Conservation (phyloP, 2,329 filamentous ascomycete genomes). For the Fusarium drepaniforme region DNA sequence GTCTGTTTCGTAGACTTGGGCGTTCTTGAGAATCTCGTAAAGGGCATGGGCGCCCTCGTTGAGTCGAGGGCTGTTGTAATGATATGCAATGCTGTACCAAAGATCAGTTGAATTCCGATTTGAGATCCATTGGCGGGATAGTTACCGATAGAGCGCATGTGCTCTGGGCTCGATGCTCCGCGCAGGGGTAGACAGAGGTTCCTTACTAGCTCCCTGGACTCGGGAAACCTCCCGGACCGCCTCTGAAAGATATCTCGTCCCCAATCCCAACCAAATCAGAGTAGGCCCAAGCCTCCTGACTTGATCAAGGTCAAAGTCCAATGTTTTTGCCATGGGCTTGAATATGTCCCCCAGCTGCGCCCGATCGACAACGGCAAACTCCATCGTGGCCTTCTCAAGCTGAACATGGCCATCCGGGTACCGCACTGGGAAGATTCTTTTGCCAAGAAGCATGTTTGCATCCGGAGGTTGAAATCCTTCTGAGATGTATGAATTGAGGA, state of each 20-base stretch:
- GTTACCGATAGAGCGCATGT: not conserved
- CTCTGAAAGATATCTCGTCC: not conserved
- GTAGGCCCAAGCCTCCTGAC: not conserved
- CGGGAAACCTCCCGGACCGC: not conserved
- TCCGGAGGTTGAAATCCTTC: too few relatives aligned
- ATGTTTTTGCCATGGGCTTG: not conserved
- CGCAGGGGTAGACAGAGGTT: not conserved
- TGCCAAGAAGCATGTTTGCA: not conserved
- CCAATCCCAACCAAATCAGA: not conserved
- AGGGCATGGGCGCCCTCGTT: not conserved
- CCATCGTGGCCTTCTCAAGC: not conserved
- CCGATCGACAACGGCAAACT: not conserved
- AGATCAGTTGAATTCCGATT: not conserved
- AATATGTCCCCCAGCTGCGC: not conserved
- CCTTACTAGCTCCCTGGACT: not conserved
- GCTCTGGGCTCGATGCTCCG: not conserved
- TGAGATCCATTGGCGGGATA: too few relatives aligned
- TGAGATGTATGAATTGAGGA: not conserved
- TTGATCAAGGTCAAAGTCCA: not conserved
- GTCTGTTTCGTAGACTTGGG: conserved; percentile 10
- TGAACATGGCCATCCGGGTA: not conserved
- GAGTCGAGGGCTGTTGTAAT: conserved; percentile 5
- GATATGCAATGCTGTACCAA: not conserved
- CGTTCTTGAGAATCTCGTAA: not conserved
- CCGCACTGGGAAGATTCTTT: not conserved